Conservation (phyloP, 73 alveolate genomes). For the Paramecium octaurelia region DNA sequence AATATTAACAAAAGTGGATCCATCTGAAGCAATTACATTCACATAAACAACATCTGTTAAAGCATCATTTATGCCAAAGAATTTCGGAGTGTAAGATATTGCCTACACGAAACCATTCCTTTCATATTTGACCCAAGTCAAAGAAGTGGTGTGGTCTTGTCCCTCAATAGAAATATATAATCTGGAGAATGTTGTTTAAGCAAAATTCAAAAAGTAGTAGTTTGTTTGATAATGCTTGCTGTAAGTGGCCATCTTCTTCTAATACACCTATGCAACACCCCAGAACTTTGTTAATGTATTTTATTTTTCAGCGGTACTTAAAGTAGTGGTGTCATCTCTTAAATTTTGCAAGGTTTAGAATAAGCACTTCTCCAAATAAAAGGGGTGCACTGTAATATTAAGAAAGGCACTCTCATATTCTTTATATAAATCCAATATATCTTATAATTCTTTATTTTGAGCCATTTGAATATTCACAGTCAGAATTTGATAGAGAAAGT, state of each 20-base stretch:
- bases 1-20: background rate
- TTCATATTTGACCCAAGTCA: background rate
- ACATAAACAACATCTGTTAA: background rate
- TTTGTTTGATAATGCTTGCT: background rate
- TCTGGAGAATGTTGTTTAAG: background rate
- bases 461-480: background rate
- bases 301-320: background rate
- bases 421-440: background rate
- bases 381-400: background rate
- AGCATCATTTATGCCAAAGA: background rate
- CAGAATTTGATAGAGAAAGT: background rate
- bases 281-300: background rate
- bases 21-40: background rate
- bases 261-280: background rate
- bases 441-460: background rate
- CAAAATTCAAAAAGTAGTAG: slow-evolving; percentile 9
- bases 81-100: background rate
- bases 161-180: background rate
- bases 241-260: background rate
- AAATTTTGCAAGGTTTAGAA: background rate
- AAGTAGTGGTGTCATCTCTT: background rate
- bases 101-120: background rate
- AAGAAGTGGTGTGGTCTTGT: background rate
- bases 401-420: background rate
- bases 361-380: background rate